These are phyloP conservation scores for Apostasia ramifera DNA, from an alignment of 106 monocot species.

Conservation along the genomic window DNA sequence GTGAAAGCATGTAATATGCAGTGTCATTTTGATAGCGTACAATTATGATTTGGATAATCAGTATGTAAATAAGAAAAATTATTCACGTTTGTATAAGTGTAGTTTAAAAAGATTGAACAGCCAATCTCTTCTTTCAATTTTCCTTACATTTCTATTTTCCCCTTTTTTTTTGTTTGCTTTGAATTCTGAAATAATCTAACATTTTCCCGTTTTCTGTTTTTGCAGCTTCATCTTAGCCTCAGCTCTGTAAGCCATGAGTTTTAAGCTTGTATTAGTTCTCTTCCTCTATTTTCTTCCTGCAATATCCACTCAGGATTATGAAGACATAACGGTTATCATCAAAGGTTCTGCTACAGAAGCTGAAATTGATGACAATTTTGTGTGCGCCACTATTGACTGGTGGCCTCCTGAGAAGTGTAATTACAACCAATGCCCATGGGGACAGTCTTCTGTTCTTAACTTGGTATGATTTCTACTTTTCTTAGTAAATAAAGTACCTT, in stretches of 20 bases:
- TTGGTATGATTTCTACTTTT: slow-evolving; percentile 26
- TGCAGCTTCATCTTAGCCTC: neutral
- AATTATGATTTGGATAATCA: no score
- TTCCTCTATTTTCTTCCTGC: slow-evolving; percentile 30
- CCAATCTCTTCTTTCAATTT: no score
- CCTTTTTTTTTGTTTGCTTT: no score
- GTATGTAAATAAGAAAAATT: no score
- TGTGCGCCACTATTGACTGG: slow-evolving; percentile 97
- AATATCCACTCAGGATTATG: slow-evolving; percentile 24
- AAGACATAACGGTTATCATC: slow-evolving; percentile 36
- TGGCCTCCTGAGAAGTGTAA: slow-evolving; percentile 93
- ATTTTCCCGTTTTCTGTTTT: no score
- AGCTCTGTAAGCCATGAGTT: slow-evolving; percentile 24
- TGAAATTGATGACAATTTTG: slow-evolving; percentile 54
- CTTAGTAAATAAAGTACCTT: neutral
- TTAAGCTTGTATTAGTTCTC: slow-evolving; percentile 29
- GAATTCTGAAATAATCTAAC: no score
- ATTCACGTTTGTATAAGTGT: no score
- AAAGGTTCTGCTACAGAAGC: slow-evolving; percentile 38
- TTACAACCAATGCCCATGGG: slow-evolving; percentile 88
- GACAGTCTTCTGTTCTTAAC: slow-evolving; percentile 66
- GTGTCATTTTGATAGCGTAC: no score
- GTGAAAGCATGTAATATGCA: no score
- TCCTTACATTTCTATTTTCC: no score
- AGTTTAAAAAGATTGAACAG: no score